These are phyloP conservation scores for Ensete glaucum DNA, from an alignment of 176 grass and related monocot species.

Conservation along the genomic window DNA sequence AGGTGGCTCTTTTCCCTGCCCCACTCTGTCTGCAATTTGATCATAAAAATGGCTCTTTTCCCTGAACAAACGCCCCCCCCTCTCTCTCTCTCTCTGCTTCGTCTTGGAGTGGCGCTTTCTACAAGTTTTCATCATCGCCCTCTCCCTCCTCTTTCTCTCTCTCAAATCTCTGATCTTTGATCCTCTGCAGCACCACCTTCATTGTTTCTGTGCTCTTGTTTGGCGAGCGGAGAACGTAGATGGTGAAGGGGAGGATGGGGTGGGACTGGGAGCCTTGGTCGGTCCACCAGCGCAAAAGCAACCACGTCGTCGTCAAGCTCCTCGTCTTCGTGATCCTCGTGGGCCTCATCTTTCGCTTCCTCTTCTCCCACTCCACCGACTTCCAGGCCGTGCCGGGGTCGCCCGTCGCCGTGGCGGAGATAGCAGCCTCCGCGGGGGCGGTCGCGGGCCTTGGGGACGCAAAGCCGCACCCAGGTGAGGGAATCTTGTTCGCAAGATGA, in stretches of 20 bases:
- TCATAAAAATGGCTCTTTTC: background rate
- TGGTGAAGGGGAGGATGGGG: slow-evolving; percentile 8
- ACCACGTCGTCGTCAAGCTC: slow-evolving; percentile 24
- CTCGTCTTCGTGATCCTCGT: slow-evolving; percentile 10
- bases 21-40: background rate
- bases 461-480: background rate
- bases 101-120: background rate
- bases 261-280: slow-evolving; percentile 21
- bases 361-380: slow-evolving; percentile 14
- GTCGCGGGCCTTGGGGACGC: background rate
- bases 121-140: background rate
- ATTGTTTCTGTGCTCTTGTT: no score
- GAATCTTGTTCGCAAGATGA: background rate
- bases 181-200: no score
- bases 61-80: background rate
- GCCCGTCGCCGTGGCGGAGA: background rate
- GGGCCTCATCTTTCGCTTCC: slow-evolving; percentile 27
- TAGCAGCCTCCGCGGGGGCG: no score
- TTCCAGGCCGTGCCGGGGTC: background rate
- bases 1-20: background rate
- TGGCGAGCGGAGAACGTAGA: no score
- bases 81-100: background rate
- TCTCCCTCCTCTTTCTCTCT: background rate
- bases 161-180: no score
- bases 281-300: slow-evolving; percentile 24